Evolutionary conservation across 441 rosid genomes (phyloP), one percentile per base, ranked within the genome.

Genomic region (Dalechampia spathulata): DNA sequence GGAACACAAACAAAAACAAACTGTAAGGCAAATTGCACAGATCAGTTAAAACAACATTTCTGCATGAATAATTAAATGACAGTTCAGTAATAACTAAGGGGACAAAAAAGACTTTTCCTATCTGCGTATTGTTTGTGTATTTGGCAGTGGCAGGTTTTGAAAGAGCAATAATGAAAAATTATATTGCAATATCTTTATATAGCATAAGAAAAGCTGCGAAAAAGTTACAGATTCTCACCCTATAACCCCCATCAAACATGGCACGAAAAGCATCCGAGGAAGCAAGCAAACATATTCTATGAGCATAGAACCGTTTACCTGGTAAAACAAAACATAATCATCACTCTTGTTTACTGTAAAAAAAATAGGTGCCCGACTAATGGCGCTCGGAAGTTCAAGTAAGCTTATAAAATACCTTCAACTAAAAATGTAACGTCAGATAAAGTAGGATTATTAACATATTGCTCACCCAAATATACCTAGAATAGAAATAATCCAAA

Each of bases 191-290:
- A 48, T 59, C 55, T 25, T 12, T 10, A 48, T 10, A 57, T 25
- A 25, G 22, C 52, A 40, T 25, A 12, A n/a, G 21, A n/a, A 36
- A 23, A 2, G 23, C 39, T 19, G 17, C 44, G 34, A 26, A 15
- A 6, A 48, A 17, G 32, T 28, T 50, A 30, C 42, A 10, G 10
- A 40, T 49, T 16, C 82, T 83, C 75, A 90, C 99, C 79, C 88
- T 80, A 71, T 89, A 93, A 63, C 97, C 97, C 60, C 99, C 97
- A 61, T 93, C 97, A 74, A 93, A 93, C 99, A 93, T 89, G 52
- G 99, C 99, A 53, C 95, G 92, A 58, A 93, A 93, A 55, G 97
- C 89, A 67, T 93, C 99, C 48, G 99, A 93, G 63, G 99, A 89
- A 72, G 96, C 99, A 67, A 93, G 96, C 51, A 93, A 78, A 72